phyloP scores from a whole-genome alignment of 768 basidiomycete species.

The Lactarius evosmus region DNA sequence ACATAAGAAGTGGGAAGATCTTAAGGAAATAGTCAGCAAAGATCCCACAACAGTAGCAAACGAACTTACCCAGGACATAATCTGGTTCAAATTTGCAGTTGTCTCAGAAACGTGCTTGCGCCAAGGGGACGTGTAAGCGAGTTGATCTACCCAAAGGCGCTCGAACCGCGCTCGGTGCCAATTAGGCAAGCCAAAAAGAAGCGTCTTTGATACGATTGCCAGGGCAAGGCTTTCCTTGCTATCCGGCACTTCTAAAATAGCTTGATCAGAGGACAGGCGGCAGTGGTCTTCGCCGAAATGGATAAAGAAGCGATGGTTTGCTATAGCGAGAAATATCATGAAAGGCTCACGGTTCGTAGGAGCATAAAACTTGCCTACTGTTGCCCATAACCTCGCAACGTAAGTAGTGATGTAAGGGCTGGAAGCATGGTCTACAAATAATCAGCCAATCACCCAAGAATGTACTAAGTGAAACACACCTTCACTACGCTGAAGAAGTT shows the following conservation, averaged over 20 bases:
- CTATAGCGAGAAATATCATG: background rate
- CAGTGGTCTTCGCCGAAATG: conserved; percentile 5
- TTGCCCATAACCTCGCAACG: background rate
- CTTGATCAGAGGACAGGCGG: conserved; percentile 1
- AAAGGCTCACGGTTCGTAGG: background rate
- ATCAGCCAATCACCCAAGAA: background rate
- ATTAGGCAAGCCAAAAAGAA: background rate
- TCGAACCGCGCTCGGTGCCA: background rate
- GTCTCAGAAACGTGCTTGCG: background rate
- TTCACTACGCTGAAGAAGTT: background rate
- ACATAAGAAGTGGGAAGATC: background rate
- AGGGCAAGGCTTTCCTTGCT: background rate
- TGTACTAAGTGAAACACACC: background rate
- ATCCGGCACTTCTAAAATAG: background rate
- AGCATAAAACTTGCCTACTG: background rate
- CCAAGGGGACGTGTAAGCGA: background rate
- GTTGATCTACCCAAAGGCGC: background rate
- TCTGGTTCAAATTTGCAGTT: background rate
- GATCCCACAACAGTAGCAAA: background rate
- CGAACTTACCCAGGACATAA: background rate
- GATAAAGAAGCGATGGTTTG: background rate
- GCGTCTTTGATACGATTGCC: background rate
- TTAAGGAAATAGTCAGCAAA: background rate
- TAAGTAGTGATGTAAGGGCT: background rate
- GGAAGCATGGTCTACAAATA: background rate